Percentiles rank a stretch among this genome's conserved stretches.
phyloP scores from a whole-genome alignment of 78 protist genomes.

The Dictyostelium brefeldianum region DNA sequence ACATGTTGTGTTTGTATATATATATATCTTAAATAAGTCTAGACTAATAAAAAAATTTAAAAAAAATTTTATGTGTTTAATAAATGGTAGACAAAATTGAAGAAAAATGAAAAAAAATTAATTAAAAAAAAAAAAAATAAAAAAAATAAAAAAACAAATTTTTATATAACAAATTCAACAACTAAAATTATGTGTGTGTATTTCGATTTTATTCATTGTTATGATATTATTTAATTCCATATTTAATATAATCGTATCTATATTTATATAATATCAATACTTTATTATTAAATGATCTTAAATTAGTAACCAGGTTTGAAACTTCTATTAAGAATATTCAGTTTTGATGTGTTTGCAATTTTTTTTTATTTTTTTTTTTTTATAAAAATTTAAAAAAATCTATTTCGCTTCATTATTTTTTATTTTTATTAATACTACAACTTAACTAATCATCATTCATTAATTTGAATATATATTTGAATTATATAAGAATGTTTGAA shows the following conservation, averaged over 20 bases:
- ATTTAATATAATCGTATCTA: too few relatives aligned
- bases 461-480: too few relatives aligned
- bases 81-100: background rate
- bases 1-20: background rate
- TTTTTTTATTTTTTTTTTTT: slow-evolving; percentile 3
- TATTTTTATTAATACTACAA: background rate
- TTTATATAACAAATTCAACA: background rate
- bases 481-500: slow-evolving; percentile 91
- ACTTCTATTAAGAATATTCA: too few relatives aligned
- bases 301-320: too few relatives aligned
- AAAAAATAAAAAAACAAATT: background rate
- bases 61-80: background rate
- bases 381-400: too few relatives aligned
- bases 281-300: too few relatives aligned
- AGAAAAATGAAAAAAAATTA: background rate
- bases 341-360: background rate
- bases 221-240: too few relatives aligned
- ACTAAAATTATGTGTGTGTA: background rate
- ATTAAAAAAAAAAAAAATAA: background rate
- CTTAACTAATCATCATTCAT: background rate
- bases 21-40: background rate
- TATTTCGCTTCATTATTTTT: background rate
- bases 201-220: background rate
- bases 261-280: too few relatives aligned
- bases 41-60: background rate